Percentiles rank a stretch among this genome's conserved stretches.
phyloP scores from a whole-genome alignment of 768 basidiomycete genomes.

The Astraeus odoratus region DNA sequence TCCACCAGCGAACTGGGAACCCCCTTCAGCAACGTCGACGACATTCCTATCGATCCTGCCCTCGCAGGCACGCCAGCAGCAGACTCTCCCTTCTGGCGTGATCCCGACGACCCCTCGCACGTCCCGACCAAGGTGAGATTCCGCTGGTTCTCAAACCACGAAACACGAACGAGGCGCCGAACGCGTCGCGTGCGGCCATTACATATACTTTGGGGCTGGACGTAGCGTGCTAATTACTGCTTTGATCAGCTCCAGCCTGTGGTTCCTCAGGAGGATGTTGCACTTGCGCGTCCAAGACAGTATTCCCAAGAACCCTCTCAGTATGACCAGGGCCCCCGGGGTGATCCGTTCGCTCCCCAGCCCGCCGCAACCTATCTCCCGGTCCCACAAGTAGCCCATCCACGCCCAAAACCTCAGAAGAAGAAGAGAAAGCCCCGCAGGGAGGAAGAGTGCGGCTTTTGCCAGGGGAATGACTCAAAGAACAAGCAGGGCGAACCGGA shows the following conservation, averaged over 20 bases:
- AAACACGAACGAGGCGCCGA: constrained; percentile 20
- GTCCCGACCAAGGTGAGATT: too few species aligned
- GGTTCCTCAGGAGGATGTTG: constrained; percentile 26
- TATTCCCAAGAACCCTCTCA: constrained; percentile 35
- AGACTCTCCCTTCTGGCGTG: constrained; percentile 44
- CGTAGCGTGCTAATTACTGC: constrained; percentile 15
- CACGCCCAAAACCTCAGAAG: constrained; percentile 38
- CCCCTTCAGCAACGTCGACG: constrained; percentile 49
- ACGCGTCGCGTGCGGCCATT: constrained; percentile 70
- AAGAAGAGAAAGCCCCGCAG: constrained; percentile 40
- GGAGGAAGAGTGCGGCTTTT: constrained; percentile 73
- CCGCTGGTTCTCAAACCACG: constrained; percentile 13
- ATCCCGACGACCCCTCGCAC: constrained; percentile 21
- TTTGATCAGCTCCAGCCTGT: constrained; percentile 19
- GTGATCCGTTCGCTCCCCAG: constrained; percentile 76
- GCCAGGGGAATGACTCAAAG: constrained; percentile 53
- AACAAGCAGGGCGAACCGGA: constrained; percentile 59
- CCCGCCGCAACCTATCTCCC: constrained; percentile 46
- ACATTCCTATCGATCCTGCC: constrained; percentile 80
- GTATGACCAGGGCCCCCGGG: constrained; percentile 71
- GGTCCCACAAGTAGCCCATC: constrained; percentile 36
- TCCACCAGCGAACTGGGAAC: constrained; percentile 53
- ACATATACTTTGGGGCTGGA: constrained; percentile 18
- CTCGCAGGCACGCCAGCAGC: constrained; percentile 43
- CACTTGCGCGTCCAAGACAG: constrained; percentile 8